A percentile compares a stretch with the other conserved stretches of the same genome.
Conservation (phyloP, 2,329 filamentous ascomycete species). For the Exophiala spinifera region DNA sequence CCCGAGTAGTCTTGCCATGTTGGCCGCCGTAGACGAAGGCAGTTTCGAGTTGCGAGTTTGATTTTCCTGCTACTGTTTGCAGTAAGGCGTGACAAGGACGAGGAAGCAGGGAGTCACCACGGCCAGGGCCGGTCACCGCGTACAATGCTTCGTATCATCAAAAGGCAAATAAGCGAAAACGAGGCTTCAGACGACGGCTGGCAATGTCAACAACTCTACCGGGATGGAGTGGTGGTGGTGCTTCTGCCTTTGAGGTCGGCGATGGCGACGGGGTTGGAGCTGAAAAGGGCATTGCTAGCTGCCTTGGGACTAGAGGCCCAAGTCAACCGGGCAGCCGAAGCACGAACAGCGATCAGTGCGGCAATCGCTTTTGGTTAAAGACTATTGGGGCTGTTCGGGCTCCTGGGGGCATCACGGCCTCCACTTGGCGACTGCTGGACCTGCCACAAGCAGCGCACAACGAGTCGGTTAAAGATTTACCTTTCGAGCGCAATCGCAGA, state of each 20-base stretch:
- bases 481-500: slow-evolving; percentile 12
- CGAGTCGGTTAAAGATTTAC: neutral
- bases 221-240: too few relatives aligned
- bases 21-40: too few relatives aligned
- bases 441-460: neutral
- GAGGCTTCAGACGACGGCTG: neutral
- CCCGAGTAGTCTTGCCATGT: too few relatives aligned
- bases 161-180: neutral
- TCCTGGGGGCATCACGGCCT: neutral
- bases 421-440: neutral
- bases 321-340: slow-evolving; percentile 15
- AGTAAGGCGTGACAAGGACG: too few relatives aligned
- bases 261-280: neutral
- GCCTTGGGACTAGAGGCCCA: neutral
- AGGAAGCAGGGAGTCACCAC: too few relatives aligned
- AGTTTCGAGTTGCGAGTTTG: too few relatives aligned
- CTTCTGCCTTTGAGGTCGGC: neutral
- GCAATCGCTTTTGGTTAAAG: slow-evolving; percentile 8
- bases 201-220: too few relatives aligned
- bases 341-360: slow-evolving; percentile 18
- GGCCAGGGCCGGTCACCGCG: neutral
- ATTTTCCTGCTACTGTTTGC: too few relatives aligned
- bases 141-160: too few relatives aligned
- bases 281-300: neutral
- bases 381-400: neutral